A percentile compares a stretch with the other conserved stretches of the same genome.
Conservation (phyloP, 176 grass and related monocot species). For the Dendrocalamus sinicus region DNA sequence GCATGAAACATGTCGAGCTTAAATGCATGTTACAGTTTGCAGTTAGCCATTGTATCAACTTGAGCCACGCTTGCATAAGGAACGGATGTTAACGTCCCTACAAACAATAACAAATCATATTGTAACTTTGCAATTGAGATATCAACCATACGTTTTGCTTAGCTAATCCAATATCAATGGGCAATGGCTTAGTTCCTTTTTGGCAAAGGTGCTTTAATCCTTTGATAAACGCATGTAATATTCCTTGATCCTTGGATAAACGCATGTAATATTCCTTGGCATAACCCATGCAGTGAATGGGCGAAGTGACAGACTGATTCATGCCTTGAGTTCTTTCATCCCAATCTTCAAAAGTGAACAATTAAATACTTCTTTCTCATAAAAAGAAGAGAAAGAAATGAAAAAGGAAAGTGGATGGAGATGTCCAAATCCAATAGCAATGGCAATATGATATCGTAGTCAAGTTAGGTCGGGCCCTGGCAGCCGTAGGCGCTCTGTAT, state of each 20-base stretch:
- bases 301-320: not conserved
- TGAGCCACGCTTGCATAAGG: not conserved
- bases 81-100: too few species aligned
- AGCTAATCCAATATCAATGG: not conserved
- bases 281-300: not conserved
- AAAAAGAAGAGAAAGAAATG: not conserved
- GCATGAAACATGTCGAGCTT: not conserved
- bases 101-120: not conserved
- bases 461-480: not conserved
- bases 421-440: conserved; percentile 16
- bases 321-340: not conserved
- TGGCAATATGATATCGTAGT: conserved; percentile 4
- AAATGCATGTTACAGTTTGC: not conserved
- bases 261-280: not conserved
- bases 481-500: not conserved
- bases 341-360: not conserved
- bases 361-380: conserved; percentile 3
- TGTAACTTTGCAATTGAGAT: not conserved
- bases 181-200: not conserved
- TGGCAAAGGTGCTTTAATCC: not conserved
- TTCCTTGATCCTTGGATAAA: not conserved
- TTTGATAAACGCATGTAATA: not conserved
- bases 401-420: not conserved
- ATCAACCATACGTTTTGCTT: not conserved
- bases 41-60: not conserved